Conservation (phyloP, 192 early-diverging fungal genomes). For the Linnemannia exigua region DNA sequence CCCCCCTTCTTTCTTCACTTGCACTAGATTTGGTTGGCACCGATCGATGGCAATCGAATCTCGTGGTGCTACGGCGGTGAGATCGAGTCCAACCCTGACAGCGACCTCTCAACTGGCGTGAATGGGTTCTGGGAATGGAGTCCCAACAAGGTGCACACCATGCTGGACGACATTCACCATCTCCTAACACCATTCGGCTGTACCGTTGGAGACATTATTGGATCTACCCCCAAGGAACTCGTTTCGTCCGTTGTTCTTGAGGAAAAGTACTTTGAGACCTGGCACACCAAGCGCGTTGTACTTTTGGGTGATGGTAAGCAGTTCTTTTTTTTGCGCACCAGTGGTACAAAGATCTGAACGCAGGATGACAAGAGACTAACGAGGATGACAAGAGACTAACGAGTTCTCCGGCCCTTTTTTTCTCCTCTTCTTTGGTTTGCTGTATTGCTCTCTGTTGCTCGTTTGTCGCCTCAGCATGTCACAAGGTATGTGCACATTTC, state of each 20-base stretch:
- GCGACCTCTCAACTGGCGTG: background rate
- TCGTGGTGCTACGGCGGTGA: conserved; percentile 40
- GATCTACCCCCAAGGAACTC: conserved; percentile 15
- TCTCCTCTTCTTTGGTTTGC: background rate
- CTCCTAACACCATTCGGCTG: conserved; percentile 6
- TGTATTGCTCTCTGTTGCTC: background rate
- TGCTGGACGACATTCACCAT: conserved; percentile 12
- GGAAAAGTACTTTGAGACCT: conserved; percentile 46
- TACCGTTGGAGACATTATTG: conserved; percentile 26
- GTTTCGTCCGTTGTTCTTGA: conserved; percentile 32
- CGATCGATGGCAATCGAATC: conserved; percentile 28
- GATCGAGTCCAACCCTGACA: background rate
- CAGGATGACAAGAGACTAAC: background rate
- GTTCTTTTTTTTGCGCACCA: background rate
- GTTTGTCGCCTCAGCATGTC: conserved; percentile 9
- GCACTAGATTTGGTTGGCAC: conserved; percentile 34
- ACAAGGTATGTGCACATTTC: conserved; percentile 18
- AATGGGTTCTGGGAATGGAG: conserved; percentile 12
- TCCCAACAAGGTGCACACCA: background rate
- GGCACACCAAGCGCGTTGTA: conserved; percentile 34
- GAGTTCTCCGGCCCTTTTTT: background rate
- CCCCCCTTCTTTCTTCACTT: background rate
- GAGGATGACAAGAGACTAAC: background rate
- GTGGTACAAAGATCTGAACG: background rate
- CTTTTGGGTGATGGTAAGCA: conserved; percentile 35